A percentile compares a stretch with the other conserved stretches of the same genome.
Conservation (phyloP, 225 moss, liverwort and hornwort genomes). For the Climacium dendroides region DNA sequence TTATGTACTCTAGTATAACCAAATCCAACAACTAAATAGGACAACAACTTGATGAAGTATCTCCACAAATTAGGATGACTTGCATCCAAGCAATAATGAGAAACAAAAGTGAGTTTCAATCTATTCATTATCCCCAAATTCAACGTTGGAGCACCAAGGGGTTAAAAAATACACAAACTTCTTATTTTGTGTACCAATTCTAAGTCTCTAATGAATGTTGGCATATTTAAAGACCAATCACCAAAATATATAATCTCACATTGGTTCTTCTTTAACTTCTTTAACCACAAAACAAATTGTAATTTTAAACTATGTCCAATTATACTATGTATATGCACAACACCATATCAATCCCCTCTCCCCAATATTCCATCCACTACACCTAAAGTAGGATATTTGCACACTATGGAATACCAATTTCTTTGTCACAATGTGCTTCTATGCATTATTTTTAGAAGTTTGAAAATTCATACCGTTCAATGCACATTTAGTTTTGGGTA, state of each 20-base stretch:
- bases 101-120: rapidly evolving
- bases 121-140: rapidly evolving
- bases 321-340: not conserved
- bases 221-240: not conserved
- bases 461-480: rapidly evolving
- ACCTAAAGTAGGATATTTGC: not conserved
- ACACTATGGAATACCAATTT: not conserved
- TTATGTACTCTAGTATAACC: not conserved
- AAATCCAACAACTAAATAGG: too few relatives aligned
- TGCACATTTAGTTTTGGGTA: not conserved
- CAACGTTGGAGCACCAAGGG: rapidly evolving
- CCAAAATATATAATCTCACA: not conserved
- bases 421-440: not conserved
- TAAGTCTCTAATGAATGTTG: not conserved
- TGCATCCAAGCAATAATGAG: not conserved
- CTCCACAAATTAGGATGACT: not conserved
- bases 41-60: too few relatives aligned
- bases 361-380: not conserved
- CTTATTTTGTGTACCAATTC: not conserved
- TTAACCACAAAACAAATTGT: not conserved
- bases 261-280: not conserved
- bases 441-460: not conserved
- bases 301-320: not conserved
- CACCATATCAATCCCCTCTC: not conserved
- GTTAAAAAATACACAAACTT: not conserved